Base-by-base conservation (phyloP, 164 flowering plant genomes). In the Santalum album region DNA sequence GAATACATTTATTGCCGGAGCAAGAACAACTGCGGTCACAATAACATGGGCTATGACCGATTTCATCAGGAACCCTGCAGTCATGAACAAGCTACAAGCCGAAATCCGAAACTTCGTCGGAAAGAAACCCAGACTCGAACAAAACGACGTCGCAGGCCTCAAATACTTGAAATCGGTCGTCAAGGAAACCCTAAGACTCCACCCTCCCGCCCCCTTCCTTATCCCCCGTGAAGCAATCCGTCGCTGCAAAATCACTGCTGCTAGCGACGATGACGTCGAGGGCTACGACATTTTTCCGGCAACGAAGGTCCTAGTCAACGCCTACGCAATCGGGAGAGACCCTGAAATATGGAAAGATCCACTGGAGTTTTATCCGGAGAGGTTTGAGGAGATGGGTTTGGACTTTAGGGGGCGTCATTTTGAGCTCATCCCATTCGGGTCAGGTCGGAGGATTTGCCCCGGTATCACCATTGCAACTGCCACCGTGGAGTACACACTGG, bases 31-130 rank as follows among this genome's bases (percentile, higher is more conserved):
- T 7, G 43, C 69, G 9, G 54, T 64, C 2, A 25, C 65, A 0
- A 16, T 78, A 3, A 63, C 56, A 1, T 78, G 82, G 82, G 43
- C 53, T 23, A 70, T 78, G 77, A 55, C 77, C 35, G 79, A 69
- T 39, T 71, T 74, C 1, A 53, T 77, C 1, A 59, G 14, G 17
- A 53, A 65, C n/a, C 79, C 82, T 11, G 17, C 3, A 42, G 51
- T 51, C 1, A 62, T 74, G 78, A 64, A 51, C 17, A 67, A 24
- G 51, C 65, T 54, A 22, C 73, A 61, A 61, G 69, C 48, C 1
- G 72, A 66, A 19, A 63, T 72, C 9, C 43, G 70, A 47, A 46
- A 24, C 2, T 15, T 46, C 2, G 32, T 50, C 3, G 35, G 45
- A 4, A 63, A 51, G 9, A 69, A 65, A 25, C 44, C 24, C 1